These are phyloP conservation scores for Castanospermum australe DNA, from an alignment of 306 rosid species.

Conservation along the genomic window DNA sequence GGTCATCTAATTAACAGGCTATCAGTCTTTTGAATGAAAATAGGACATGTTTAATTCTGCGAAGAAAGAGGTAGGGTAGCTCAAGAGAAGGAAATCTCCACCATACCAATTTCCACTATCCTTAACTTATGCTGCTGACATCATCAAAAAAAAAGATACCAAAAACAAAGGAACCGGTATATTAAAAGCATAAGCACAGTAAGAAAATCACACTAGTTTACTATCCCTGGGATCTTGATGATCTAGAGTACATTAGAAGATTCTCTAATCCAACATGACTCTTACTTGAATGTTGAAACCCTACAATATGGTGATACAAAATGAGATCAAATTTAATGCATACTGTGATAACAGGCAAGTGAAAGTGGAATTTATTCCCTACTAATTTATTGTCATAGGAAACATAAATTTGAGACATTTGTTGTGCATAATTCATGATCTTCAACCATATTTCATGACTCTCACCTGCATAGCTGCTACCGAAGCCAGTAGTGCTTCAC, in stretches of 20 bases:
- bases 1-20: background rate
- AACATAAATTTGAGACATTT: background rate
- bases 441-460: background rate
- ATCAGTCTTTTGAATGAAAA: background rate
- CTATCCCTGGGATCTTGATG: background rate
- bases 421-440: background rate
- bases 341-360: background rate
- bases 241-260: background rate
- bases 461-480: slow-evolving; percentile 81
- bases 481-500: slow-evolving; percentile 66
- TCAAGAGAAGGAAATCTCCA: slow-evolving; percentile 2
- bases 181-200: background rate
- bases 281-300: slow-evolving; percentile 12
- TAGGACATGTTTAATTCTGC: background rate
- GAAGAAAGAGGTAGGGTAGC: background rate
- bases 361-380: background rate
- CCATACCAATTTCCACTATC: background rate
- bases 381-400: background rate
- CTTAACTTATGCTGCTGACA: background rate
- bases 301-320: background rate
- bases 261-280: background rate
- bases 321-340: background rate
- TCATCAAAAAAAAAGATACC: background rate
- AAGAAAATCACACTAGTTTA: background rate
- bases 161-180: background rate